These are phyloP conservation scores for Trematosphaeria pertusa DNA, from an alignment of 2,329 filamentous ascomycete species.

Conservation along the genomic window DNA sequence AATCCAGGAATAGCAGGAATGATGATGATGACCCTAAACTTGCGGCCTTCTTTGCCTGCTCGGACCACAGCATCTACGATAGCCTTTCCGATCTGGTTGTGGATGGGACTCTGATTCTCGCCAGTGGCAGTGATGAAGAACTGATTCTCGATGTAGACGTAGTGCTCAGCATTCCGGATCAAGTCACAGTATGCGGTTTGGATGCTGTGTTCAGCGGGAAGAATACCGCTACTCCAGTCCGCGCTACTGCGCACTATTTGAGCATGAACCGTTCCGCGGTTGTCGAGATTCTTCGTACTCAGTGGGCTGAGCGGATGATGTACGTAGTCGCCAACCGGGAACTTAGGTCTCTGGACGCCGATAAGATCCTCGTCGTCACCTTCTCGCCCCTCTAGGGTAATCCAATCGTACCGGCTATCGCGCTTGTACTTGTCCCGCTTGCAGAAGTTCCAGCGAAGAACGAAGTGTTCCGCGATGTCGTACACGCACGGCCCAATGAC, in stretches of 20 bases:
- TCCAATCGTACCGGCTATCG: conserved; percentile 82
- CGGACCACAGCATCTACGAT: conserved; percentile 90
- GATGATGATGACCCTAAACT: conserved; percentile 88
- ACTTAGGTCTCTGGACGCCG: conserved; percentile 85
- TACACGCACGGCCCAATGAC: conserved; percentile 88
- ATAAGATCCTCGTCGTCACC: conserved; percentile 84
- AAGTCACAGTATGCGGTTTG: conserved; percentile 86
- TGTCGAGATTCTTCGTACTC: conserved; percentile 64
- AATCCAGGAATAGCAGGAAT: conserved; percentile 95
- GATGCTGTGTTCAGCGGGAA: conserved; percentile 78
- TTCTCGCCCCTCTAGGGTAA: conserved; percentile 77
- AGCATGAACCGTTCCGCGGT: conserved; percentile 76
- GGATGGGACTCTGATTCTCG: conserved; percentile 82
- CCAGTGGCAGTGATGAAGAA: conserved; percentile 92
- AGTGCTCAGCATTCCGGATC: conserved; percentile 88
- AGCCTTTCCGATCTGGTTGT: conserved; percentile 85
- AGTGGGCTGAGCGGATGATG: conserved; percentile 78
- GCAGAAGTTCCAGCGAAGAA: conserved; percentile 93
- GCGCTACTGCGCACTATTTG: conserved; percentile 89
- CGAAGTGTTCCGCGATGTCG: conserved; percentile 95
- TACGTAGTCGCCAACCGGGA: conserved; percentile 87
- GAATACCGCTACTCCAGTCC: conserved; percentile 93
- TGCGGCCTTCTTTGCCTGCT: conserved; percentile 81
- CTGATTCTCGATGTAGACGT: conserved; percentile 97
- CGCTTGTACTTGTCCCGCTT: conserved; percentile 99